Conservation (phyloP, 2,329 filamentous ascomycete genomes). For the Venturia nashicola region DNA sequence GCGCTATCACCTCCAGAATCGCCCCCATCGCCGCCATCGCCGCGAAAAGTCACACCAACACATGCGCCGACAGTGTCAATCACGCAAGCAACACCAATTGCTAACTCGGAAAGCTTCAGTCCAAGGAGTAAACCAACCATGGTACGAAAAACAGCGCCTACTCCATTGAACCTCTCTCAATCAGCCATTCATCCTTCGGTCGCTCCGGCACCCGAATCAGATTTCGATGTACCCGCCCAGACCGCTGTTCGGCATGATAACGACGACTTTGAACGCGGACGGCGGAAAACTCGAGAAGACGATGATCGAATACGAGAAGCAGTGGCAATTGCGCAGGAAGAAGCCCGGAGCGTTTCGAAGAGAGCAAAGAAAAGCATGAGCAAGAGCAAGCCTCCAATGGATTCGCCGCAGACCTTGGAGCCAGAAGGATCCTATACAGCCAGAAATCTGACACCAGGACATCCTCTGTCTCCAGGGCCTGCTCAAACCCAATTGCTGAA, state of each 20-base stretch:
- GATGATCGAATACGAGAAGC: slow-evolving; percentile 70
- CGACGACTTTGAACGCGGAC: slow-evolving; percentile 60
- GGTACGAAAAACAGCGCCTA: slow-evolving; percentile 70
- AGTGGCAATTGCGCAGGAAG: slow-evolving; percentile 52
- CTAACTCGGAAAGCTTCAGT: slow-evolving; percentile 23
- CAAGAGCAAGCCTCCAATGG: slow-evolving; percentile 29
- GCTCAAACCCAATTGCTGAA: slow-evolving; percentile 34
- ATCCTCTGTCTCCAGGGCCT: slow-evolving; percentile 5
- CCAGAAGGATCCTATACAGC: not conserved
- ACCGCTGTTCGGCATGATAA: slow-evolving; percentile 37
- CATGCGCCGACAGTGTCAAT: slow-evolving; percentile 22
- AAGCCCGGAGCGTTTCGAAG: slow-evolving; percentile 60
- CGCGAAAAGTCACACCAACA: not conserved
- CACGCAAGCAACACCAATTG: slow-evolving; percentile 25
- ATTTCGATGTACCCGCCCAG: slow-evolving; percentile 50
- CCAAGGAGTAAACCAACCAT: not conserved
- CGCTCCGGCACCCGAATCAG: slow-evolving; percentile 54
- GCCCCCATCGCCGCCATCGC: not conserved
- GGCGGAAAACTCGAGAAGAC: slow-evolving; percentile 75
- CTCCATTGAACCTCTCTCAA: slow-evolving; percentile 57
- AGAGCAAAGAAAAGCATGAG: slow-evolving; percentile 50
- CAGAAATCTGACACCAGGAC: not conserved
- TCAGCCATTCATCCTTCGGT: slow-evolving; percentile 17
- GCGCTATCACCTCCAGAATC: slow-evolving; percentile 4
- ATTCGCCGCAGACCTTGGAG: slow-evolving; percentile 13